phyloP scores from a whole-genome alignment of 768 basidiomycete species.

The Rhodotorula babjevae region DNA sequence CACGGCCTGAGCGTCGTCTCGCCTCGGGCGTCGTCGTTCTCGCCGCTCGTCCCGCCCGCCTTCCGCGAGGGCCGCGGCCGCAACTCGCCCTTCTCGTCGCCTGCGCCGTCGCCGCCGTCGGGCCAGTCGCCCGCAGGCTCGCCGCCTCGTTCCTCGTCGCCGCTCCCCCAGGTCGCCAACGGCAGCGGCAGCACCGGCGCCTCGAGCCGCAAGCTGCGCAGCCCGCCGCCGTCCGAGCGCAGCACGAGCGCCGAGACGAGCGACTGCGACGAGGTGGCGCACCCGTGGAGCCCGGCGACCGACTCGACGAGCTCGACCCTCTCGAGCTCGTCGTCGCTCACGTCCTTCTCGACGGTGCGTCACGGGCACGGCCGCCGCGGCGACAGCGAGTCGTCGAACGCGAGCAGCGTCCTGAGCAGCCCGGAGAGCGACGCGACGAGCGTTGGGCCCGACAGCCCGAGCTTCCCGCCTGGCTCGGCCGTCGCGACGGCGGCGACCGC shows the following conservation, averaged over 20 bases:
- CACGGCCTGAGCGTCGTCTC: neutral
- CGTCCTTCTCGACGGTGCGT: neutral
- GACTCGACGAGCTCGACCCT: conserved; percentile 3
- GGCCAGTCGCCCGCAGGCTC: conserved; percentile 9
- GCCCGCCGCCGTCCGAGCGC: conserved; percentile 14
- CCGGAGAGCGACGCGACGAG: conserved; percentile 32
- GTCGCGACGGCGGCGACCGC: too few species aligned
- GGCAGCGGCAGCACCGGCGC: too few species aligned
- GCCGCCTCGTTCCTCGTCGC: neutral
- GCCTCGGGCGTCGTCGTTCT: conserved; percentile 1
- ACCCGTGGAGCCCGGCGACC: conserved; percentile 22
- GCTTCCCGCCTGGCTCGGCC: neutral
- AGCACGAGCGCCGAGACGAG: neutral
- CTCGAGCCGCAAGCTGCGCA: neutral
- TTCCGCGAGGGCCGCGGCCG: conserved; percentile 26
- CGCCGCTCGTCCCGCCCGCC: conserved; percentile 28
- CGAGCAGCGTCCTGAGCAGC: conserved; percentile 19
- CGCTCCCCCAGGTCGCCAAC: neutral
- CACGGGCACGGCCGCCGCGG: neutral
- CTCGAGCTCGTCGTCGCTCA: neutral
- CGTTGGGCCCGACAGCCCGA: conserved; percentile 21
- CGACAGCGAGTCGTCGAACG: conserved; percentile 14
- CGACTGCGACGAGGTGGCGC: conserved; percentile 1
- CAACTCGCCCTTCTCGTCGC: conserved; percentile 7
- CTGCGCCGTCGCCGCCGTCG: conserved; percentile 14